Conservation (phyloP, 129 eudicot genomes). For the Heracleum sosnowskyi region DNA sequence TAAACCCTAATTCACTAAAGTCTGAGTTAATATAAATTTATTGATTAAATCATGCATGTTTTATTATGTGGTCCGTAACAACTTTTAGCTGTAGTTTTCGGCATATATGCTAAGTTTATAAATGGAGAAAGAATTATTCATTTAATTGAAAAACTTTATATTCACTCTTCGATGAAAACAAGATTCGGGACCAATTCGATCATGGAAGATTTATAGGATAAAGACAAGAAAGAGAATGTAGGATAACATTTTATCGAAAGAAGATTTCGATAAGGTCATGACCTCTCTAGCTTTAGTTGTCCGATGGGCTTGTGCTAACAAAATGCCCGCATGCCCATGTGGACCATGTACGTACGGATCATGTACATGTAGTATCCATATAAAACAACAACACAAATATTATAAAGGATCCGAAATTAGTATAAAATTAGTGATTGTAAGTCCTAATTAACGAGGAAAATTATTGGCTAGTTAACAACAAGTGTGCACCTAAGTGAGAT, state of each 20-base stretch:
- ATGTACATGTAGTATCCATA: too few species aligned
- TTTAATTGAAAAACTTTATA: background rate
- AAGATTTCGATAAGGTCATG: background rate
- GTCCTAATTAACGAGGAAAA: too few species aligned
- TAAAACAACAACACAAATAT: too few species aligned
- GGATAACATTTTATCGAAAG: background rate
- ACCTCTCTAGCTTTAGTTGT: background rate
- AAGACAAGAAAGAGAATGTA: background rate
- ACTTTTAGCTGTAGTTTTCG: slow-evolving; percentile 19
- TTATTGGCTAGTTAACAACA: too few species aligned
- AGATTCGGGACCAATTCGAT: background rate
- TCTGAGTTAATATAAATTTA: too few species aligned
- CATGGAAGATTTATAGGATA: background rate
- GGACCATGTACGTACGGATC: background rate
- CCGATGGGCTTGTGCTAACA: background rate
- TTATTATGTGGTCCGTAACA: slow-evolving; percentile 15
- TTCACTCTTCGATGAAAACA: slow-evolving; percentile 2
- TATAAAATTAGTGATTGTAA: too few species aligned
- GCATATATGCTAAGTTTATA: slow-evolving; percentile 22
- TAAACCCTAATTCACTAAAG: too few species aligned
- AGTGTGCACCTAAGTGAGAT: too few species aligned
- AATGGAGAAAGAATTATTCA: slow-evolving; percentile 24
- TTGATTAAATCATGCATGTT: background rate
- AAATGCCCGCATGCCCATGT: background rate
- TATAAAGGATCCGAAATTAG: too few species aligned